These are phyloP conservation scores for Trametes polyzona DNA, from an alignment of 1,284 basidiomycete species.

Conservation along the genomic window DNA sequence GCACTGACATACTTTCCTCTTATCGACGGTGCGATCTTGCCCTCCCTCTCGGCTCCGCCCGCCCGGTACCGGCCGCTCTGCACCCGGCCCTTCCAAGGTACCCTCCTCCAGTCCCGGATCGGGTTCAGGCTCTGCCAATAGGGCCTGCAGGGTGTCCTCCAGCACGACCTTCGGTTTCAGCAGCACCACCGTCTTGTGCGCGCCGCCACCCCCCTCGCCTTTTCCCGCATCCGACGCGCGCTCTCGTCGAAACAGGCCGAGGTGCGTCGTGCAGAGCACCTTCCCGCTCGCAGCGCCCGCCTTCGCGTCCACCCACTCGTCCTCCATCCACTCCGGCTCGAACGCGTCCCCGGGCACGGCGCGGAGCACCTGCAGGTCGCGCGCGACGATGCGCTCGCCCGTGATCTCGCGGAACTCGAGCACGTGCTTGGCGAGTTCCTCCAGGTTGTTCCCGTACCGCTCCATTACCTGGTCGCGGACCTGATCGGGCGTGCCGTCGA, in stretches of 20 bases:
- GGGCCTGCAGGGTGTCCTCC: slow-evolving; percentile 13
- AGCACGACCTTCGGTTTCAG: slow-evolving; percentile 41
- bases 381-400: slow-evolving; percentile 49
- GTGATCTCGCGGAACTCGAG: slow-evolving; percentile 51
- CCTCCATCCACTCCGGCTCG: slow-evolving; percentile 47
- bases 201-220: slow-evolving; percentile 23
- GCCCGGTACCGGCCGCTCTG: no score
- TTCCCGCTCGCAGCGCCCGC: background rate
- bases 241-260: slow-evolving; percentile 10
- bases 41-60: no score
- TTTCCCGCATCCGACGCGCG: background rate
- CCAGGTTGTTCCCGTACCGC: slow-evolving; percentile 37
- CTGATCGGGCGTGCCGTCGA: slow-evolving; percentile 25
- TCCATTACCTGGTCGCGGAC: slow-evolving; percentile 29
- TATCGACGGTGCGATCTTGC: no score
- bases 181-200: slow-evolving; percentile 18
- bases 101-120: background rate
- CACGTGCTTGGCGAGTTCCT: slow-evolving; percentile 45
- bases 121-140: background rate
- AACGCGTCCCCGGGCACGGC: slow-evolving; percentile 42
- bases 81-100: background rate
- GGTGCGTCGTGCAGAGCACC: slow-evolving; percentile 11
- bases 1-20: no score
- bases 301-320: slow-evolving; percentile 33
- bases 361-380: slow-evolving; percentile 45